Conservation (phyloP, 768 basidiomycete genomes). For the Boletus tomentosulus region DNA sequence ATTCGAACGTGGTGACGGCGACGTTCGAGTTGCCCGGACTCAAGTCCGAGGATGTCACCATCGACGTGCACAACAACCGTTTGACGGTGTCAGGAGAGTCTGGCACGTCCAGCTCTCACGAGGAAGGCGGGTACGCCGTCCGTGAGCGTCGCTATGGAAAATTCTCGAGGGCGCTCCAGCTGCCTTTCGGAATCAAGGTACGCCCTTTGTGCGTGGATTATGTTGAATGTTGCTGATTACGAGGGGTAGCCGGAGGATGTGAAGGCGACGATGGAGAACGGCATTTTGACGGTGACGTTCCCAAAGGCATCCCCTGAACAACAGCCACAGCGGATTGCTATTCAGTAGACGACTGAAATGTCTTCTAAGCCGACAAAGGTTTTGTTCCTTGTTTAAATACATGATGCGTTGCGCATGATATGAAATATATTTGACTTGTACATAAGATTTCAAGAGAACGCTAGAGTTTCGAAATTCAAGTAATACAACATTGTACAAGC, state of each 20-base stretch:
- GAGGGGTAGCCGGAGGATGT: slow-evolving; percentile 36
- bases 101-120: slow-evolving; percentile 29
- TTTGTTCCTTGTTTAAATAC: no score
- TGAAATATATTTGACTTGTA: no score
- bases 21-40: slow-evolving; percentile 44
- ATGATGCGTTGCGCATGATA: no score
- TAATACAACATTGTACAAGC: background rate
- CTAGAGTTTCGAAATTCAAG: background rate
- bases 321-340: slow-evolving; percentile 38
- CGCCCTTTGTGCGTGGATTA: background rate
- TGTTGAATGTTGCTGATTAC: background rate
- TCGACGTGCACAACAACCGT: slow-evolving; percentile 41
- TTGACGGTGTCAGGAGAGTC: slow-evolving; percentile 47
- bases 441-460: no score
- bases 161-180: slow-evolving; percentile 40
- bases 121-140: slow-evolving; percentile 39
- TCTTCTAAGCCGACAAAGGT: background rate
- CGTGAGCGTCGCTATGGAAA: slow-evolving; percentile 42
- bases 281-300: slow-evolving; percentile 43
- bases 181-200: slow-evolving; percentile 45
- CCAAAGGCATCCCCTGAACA: slow-evolving; percentile 37
- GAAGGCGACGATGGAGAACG: slow-evolving; percentile 43
- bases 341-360: background rate
- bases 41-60: slow-evolving; percentile 40
- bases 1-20: slow-evolving; percentile 41